Conservation (phyloP, 2,329 filamentous ascomycete genomes). For the Thielaviopsis punctulata region DNA sequence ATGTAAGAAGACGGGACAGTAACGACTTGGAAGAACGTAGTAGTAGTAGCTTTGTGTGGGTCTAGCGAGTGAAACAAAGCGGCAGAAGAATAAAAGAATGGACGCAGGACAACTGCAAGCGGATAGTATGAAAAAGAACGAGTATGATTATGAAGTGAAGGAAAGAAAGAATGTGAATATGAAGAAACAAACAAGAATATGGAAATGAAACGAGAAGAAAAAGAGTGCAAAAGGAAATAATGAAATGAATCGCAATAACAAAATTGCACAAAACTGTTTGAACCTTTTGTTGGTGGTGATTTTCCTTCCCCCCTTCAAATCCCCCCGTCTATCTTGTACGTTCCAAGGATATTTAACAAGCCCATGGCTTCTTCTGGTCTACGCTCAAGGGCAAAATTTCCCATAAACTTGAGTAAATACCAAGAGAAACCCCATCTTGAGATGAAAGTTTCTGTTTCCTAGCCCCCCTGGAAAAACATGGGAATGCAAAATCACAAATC, state of each 20-base stretch:
- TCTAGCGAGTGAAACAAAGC: neutral
- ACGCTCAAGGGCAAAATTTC: too few relatives aligned
- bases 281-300: neutral
- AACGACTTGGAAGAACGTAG: too few relatives aligned
- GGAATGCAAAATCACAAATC: too few relatives aligned
- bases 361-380: neutral
- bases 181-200: neutral
- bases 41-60: neutral
- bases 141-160: neutral
- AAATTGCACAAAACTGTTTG: neutral
- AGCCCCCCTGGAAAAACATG: too few relatives aligned
- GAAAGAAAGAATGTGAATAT: too few relatives aligned
- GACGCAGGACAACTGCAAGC: neutral
- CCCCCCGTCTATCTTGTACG: too few relatives aligned
- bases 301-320: too few relatives aligned
- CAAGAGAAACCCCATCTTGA: too few relatives aligned
- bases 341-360: neutral
- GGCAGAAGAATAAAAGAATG: neutral
- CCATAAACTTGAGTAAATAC: too few relatives aligned
- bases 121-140: neutral
- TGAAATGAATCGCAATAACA: neutral
- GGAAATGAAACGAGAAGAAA: neutral
- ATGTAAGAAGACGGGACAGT: neutral
- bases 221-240: neutral
- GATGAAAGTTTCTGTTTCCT: too few relatives aligned